phyloP scores from a whole-genome alignment of 495 filamentous ascomycete species.

The Talaromyces thailandensis region DNA sequence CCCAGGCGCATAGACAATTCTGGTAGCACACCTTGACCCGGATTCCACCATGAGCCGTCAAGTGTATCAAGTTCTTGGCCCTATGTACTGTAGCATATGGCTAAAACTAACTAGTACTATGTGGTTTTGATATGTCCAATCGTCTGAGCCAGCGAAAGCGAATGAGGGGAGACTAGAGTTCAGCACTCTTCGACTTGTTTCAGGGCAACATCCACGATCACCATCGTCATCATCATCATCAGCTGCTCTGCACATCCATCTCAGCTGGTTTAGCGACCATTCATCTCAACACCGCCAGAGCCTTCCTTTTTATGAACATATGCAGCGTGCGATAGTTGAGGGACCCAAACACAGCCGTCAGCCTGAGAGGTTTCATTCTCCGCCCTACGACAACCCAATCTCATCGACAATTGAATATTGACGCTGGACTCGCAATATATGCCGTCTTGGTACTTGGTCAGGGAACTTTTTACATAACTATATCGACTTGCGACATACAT shows the following conservation, averaged over 20 bases:
- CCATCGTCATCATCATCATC: neutral
- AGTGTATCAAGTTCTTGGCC: neutral
- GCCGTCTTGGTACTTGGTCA: neutral
- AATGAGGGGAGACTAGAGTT: neutral
- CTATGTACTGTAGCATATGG: neutral
- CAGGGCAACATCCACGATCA: neutral
- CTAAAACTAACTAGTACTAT: neutral
- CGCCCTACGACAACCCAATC: neutral
- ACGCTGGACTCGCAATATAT: neutral
- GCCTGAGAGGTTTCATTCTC: neutral
- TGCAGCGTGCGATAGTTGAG: neutral
- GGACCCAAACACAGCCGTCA: neutral
- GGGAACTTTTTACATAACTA: neutral
- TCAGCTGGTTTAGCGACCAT: neutral
- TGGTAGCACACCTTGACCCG: slow-evolving; percentile 1
- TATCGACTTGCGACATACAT: neutral
- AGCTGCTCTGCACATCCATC: neutral
- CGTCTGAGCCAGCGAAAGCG: neutral
- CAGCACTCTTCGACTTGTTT: neutral
- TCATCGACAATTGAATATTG: neutral
- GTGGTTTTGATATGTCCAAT: neutral
- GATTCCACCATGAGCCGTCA: neutral
- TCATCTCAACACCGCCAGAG: neutral
- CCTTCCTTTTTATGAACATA: neutral
- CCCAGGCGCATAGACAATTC: neutral